A percentile compares a stretch with the other conserved stretches of the same genome.
Conservation (phyloP, 176 grass and related monocot species). For the Bromus sterilis region DNA sequence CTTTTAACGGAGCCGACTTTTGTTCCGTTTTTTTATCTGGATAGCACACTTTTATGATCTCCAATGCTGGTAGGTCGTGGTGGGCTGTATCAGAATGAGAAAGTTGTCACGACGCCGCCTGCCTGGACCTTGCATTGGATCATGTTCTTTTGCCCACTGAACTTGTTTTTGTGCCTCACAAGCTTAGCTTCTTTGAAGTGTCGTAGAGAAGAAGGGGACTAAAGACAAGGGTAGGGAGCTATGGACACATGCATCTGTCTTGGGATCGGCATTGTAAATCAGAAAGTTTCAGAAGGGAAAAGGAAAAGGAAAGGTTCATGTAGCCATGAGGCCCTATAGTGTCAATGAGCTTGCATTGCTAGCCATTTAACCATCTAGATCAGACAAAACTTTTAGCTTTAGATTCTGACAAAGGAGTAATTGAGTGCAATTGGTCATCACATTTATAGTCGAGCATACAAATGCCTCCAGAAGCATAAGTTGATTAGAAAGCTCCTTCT, state of each 20-base stretch:
- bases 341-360: conserved; percentile 55
- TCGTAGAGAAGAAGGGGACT: conserved; percentile 27
- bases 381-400: conserved; percentile 48
- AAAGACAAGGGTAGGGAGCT: conserved; percentile 18
- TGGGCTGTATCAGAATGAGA: conserved; percentile 14
- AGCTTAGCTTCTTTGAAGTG: conserved; percentile 43
- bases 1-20: conserved; percentile 29
- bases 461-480: conserved; percentile 8
- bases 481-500: conserved; percentile 11
- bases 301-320: conserved; percentile 52
- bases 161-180: conserved; percentile 50
- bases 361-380: conserved; percentile 38
- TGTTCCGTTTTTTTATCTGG: conserved; percentile 19
- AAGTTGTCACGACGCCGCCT: conserved; percentile 20
- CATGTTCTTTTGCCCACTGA: conserved; percentile 38
- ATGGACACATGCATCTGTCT: conserved; percentile 36
- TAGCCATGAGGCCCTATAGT: conserved; percentile 41
- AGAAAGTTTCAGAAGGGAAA: conserved; percentile 28
- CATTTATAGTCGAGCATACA: not conserved
- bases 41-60: conserved; percentile 38
- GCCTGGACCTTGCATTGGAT: conserved; percentile 6
- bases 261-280: conserved; percentile 57
- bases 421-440: conserved; percentile 16
- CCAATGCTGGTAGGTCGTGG: conserved; percentile 17
- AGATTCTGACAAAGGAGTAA: conserved; percentile 31